A percentile compares a stretch with the other conserved stretches of the same genome.
phyloP scores from a whole-genome alignment of 139 green algal genomes.

The Ostreobium quekettii region DNA sequence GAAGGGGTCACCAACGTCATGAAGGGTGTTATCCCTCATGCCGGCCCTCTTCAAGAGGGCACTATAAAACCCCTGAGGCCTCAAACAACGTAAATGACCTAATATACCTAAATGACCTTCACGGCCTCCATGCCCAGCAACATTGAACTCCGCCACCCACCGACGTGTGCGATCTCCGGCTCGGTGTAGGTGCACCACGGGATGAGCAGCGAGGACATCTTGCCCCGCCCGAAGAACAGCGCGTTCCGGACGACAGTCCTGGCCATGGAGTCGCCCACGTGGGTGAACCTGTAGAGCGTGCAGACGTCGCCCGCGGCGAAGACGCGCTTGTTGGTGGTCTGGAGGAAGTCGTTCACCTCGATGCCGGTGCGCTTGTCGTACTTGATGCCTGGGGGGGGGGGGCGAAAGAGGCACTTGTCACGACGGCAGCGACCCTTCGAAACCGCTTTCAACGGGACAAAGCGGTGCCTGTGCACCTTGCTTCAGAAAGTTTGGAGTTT shows the following conservation, averaged over 20 bases:
- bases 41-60: no score
- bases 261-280: conserved; percentile 24
- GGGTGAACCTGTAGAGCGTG: conserved; percentile 24
- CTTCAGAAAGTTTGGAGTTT: no score
- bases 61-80: no score
- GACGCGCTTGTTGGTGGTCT: conserved; percentile 15
- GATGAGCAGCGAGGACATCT: conserved; percentile 19
- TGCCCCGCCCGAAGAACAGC: conserved; percentile 19
- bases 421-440: no score
- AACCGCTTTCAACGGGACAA: no score
- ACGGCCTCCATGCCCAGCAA: no score
- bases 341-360: conserved; percentile 17
- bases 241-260: conserved; percentile 16
- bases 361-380: neutral
- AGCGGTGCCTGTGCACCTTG: no score
- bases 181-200: conserved; percentile 21
- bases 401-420: no score
- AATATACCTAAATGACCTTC: no score
- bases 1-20: no score
- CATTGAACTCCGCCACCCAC: neutral
- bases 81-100: no score
- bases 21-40: no score
- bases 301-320: conserved; percentile 21
- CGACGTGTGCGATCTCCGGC: conserved; percentile 19
- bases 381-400: neutral